Evolutionary conservation across 2,329 filamentous ascomycete species (phyloP).

Genomic region (Diaporthe capsici): DNA sequence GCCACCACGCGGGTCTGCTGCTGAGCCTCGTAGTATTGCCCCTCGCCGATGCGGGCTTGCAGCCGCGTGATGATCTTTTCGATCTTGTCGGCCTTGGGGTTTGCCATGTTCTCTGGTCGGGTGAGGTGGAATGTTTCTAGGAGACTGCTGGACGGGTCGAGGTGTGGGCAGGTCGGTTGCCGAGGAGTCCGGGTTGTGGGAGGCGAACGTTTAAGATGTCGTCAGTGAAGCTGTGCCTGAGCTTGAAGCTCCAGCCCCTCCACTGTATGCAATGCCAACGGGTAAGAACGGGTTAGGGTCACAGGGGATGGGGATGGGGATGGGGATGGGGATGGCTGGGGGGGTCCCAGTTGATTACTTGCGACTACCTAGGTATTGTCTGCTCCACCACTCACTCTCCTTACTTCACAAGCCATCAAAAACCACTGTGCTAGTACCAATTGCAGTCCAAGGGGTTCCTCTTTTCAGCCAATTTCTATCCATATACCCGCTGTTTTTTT

Average conservation of each 20-base stretch:
- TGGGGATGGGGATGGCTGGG: background rate
- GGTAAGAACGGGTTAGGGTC: background rate
- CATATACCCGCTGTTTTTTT: background rate
- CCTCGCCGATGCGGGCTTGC: conserved; percentile 76
- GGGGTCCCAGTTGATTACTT: background rate
- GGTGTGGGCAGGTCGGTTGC: background rate
- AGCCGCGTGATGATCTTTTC: conserved; percentile 75
- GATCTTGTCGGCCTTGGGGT: conserved; percentile 61
- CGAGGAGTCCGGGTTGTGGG: background rate
- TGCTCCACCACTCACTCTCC: background rate
- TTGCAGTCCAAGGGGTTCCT: background rate
- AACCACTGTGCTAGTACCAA: background rate
- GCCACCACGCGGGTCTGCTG: conserved; percentile 98
- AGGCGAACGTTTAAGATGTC: background rate
- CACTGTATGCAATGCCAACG: background rate
- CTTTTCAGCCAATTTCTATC: background rate
- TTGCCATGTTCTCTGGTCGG: conserved; percentile 30
- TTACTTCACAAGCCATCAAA: background rate
- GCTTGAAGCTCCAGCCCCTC: conserved; percentile 27
- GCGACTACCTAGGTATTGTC: too few relatives aligned
- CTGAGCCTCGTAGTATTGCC: conserved; percentile 97
- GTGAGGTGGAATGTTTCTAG: background rate
- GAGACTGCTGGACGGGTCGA: background rate
- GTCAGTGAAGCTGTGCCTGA: conserved; percentile 22
- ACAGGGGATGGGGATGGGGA: background rate